Evolutionary conservation across 169 alveolate species (phyloP).

Genomic region (Plasmodium fragile): DNA sequence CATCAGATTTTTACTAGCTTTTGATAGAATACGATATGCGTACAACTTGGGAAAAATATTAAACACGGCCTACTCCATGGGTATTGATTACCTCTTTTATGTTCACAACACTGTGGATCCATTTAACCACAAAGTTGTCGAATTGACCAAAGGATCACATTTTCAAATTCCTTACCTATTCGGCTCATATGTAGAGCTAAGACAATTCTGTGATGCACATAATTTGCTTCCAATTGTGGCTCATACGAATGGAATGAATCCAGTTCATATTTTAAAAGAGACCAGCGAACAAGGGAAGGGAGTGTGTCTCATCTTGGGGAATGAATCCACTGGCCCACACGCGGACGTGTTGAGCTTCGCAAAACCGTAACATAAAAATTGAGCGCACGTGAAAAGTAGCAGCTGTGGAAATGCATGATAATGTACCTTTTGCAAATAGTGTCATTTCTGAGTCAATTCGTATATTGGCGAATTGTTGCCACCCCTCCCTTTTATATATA

Average conservation of each 20-base stretch:
- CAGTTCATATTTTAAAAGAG: constrained; percentile 12
- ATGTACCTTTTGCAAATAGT: background rate
- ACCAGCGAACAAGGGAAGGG: constrained; percentile 22
- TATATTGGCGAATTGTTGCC: background rate
- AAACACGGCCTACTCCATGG: constrained; percentile 80
- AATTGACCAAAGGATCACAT: constrained; percentile 84
- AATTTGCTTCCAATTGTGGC: constrained; percentile 84
- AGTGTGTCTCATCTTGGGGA: constrained; percentile 63
- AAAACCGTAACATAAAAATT: constrained; percentile 43
- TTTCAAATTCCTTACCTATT: constrained; percentile 77
- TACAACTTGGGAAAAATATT: constrained; percentile 82
- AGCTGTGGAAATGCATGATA: background rate
- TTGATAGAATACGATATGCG: constrained; percentile 84
- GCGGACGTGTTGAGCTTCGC: constrained; percentile 37
- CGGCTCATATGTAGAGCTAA: constrained; percentile 78
- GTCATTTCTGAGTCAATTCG: background rate
- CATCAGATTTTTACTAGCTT: constrained; percentile 78
- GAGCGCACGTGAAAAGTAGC: background rate
- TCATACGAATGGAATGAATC: constrained; percentile 79
- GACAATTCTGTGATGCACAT: constrained; percentile 77
- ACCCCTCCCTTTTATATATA: background rate
- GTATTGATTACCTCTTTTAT: constrained; percentile 80
- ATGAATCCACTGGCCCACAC: constrained; percentile 75
- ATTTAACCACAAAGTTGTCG: constrained; percentile 83
- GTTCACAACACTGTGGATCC: constrained; percentile 84